phyloP scores from a whole-genome alignment of 352 stramenopile species.

The Pythium insidiosum region DNA sequence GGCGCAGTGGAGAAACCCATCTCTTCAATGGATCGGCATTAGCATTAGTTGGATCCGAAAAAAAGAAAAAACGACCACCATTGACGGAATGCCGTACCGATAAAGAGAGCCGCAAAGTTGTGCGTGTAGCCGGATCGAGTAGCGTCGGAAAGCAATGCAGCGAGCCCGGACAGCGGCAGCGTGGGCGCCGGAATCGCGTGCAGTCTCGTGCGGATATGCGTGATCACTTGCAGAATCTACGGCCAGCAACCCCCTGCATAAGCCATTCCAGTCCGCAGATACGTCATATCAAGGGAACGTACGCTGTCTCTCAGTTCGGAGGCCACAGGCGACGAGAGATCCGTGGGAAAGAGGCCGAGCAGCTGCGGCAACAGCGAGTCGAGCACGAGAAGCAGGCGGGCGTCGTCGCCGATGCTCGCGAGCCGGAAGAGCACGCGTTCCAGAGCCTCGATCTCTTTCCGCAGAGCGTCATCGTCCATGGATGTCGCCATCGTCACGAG shows the following conservation, averaged over 20 bases:
- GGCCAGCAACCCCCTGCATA: neutral
- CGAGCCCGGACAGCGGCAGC: conserved; percentile 45
- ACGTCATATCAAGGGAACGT: neutral
- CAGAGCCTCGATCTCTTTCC: conserved; percentile 61
- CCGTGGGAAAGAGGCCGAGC: conserved; percentile 44
- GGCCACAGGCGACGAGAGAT: conserved; percentile 19
- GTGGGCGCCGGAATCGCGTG: conserved; percentile 32
- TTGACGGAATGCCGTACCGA: conserved; percentile 46
- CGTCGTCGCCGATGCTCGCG: conserved; percentile 55
- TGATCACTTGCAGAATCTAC: conserved; percentile 65
- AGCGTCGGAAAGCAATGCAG: conserved; percentile 28
- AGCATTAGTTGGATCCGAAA: too few species aligned
- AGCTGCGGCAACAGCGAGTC: conserved; percentile 62
- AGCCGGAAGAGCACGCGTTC: conserved; percentile 76
- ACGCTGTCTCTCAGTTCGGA: too few species aligned
- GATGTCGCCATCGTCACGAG: too few species aligned
- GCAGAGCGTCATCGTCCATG: too few species aligned
- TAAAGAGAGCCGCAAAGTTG: conserved; percentile 70
- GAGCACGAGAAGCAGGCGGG: conserved; percentile 51
- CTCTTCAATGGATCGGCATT: conserved; percentile 23
- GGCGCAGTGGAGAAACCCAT: conserved; percentile 49
- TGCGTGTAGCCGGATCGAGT: conserved; percentile 41
- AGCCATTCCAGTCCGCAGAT: neutral
- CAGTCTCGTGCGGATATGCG: conserved; percentile 68
- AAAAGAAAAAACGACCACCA: too few species aligned